A percentile compares a stretch with the other conserved stretches of the same genome.
Evolutionary conservation across 1,139 yeast genomes (phyloP).

Genomic region (Hansenula lynferdii): DNA sequence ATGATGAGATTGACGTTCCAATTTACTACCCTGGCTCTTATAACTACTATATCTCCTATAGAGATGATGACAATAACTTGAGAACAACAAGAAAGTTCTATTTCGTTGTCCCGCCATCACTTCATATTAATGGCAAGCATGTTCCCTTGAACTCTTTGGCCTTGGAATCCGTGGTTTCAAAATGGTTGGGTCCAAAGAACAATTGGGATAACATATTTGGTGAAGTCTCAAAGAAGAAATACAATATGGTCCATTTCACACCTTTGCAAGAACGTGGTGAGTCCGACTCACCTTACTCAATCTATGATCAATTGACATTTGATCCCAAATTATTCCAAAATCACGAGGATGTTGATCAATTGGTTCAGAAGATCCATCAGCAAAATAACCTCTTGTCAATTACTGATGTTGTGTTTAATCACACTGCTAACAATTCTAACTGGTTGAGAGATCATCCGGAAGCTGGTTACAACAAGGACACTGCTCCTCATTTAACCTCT

Average conservation of each 20-base stretch:
- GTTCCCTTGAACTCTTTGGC: constrained; percentile 78
- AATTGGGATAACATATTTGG: constrained; percentile 66
- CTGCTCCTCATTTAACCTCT: constrained; percentile 83
- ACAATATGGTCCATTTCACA: constrained; percentile 94
- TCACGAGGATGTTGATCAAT: constrained; percentile 39
- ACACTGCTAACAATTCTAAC: constrained; percentile 83
- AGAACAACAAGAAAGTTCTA: constrained; percentile 54
- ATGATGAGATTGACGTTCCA: constrained; percentile 54
- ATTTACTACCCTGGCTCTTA: constrained; percentile 78
- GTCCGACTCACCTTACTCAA: constrained; percentile 89
- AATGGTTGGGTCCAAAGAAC: constrained; percentile 75
- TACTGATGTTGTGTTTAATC: constrained; percentile 93
- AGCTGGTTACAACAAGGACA: constrained; percentile 76
- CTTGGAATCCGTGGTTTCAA: constrained; percentile 81
- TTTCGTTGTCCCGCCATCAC: constrained; percentile 79
- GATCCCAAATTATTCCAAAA: constrained; percentile 61
- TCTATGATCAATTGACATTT: constrained; percentile 76
- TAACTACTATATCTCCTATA: constrained; percentile 57
- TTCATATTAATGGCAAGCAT: constrained; percentile 49
- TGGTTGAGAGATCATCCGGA: constrained; percentile 90
- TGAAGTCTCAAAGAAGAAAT: constrained; percentile 66
- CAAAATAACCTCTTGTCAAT: constrained; percentile 64
- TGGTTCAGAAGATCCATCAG: constrained; percentile 46
- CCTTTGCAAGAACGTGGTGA: constrained; percentile 88
- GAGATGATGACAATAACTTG: constrained; percentile 29